These are phyloP conservation scores for Phoenix roebelenii DNA, from an alignment of 176 grass and related monocot genomes.

Conservation along the genomic window DNA sequence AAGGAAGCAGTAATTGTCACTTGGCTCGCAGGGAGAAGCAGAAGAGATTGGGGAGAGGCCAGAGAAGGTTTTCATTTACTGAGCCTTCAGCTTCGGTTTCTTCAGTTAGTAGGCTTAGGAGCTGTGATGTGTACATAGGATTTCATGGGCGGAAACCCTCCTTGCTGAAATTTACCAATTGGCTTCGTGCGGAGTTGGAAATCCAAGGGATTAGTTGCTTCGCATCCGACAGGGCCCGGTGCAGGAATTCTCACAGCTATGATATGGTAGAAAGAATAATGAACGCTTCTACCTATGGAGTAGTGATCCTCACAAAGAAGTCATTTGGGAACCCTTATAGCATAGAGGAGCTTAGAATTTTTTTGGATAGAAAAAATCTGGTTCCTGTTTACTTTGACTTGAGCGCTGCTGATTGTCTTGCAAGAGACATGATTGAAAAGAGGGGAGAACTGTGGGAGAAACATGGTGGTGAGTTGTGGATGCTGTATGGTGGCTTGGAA, in stretches of 20 bases:
- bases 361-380: constrained; percentile 68
- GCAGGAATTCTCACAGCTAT: constrained; percentile 61
- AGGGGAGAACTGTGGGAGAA: constrained; percentile 94
- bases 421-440: constrained; percentile 94
- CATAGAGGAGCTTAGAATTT: constrained; percentile 79
- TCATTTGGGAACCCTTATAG: constrained; percentile 89
- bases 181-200: constrained; percentile 89
- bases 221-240: constrained; percentile 70
- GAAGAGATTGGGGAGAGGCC: constrained; percentile 31
- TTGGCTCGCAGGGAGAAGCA: constrained; percentile 43
- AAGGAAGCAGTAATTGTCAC: constrained; percentile 27
- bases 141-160: constrained; percentile 87
- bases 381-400: constrained; percentile 90
- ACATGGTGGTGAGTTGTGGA: constrained; percentile 94
- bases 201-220: constrained; percentile 93
- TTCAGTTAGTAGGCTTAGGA: constrained; percentile 45
- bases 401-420: constrained; percentile 73
- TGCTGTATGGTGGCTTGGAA: constrained; percentile 87
- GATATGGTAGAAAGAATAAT: constrained; percentile 73
- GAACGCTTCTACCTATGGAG: constrained; percentile 79
- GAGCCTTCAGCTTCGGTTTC: constrained; percentile 36
- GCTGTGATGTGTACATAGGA: constrained; percentile 85
- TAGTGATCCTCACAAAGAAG: constrained; percentile 83
- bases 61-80: constrained; percentile 32
- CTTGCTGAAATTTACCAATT: constrained; percentile 70